Evolutionary conservation across 202 grass and related monocot species (phyloP).

Genomic region (Carex sylvatica): DNA sequence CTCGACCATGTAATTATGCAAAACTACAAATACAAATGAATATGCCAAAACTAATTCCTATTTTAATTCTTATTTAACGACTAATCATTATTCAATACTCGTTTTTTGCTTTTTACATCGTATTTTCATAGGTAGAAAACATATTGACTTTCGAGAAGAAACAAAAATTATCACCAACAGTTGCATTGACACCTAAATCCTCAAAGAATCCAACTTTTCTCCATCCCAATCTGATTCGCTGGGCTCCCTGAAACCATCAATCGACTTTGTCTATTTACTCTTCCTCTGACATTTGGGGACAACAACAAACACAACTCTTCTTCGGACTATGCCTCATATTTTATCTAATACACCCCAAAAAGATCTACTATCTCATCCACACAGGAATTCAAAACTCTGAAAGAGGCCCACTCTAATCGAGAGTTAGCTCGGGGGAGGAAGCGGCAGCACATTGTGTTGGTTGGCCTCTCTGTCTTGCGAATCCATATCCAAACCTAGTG

Average conservation of each 20-base stretch:
- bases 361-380: too few species aligned
- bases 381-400: too few species aligned
- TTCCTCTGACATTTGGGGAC: too few species aligned
- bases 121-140: conserved; percentile 48
- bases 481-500: conserved; percentile 5
- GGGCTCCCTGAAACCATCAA: background rate
- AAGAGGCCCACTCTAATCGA: too few species aligned
- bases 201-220: conserved; percentile 37
- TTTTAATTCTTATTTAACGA: background rate
- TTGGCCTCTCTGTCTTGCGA: conserved; percentile 20
- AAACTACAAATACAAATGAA: background rate
- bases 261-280: too few species aligned
- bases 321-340: too few species aligned
- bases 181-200: background rate
- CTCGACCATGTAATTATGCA: conserved; percentile 42
- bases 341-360: too few species aligned
- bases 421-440: too few species aligned
- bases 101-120: background rate
- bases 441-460: too few species aligned
- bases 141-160: conserved; percentile 41
- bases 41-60: background rate
- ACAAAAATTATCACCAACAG: background rate
- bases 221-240: conserved; percentile 16
- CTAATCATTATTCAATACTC: background rate
- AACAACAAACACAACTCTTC: too few species aligned